phyloP scores from a whole-genome alignment of 2,329 filamentous ascomycete species.

The Boeremia lycopersici region DNA sequence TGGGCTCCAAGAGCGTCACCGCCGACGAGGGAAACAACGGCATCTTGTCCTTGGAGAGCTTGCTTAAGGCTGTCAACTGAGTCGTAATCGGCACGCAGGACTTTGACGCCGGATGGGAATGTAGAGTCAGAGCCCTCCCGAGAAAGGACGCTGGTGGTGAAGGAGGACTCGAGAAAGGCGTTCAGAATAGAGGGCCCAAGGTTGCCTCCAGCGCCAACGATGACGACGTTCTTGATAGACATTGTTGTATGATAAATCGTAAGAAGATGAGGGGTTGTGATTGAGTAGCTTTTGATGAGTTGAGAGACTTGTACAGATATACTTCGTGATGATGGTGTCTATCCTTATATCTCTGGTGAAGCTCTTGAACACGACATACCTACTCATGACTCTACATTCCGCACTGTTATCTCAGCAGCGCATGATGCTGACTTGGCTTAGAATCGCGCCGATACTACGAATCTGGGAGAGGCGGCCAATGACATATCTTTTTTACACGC shows the following conservation, averaged over 20 bases:
- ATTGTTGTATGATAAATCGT: constrained; percentile 15
- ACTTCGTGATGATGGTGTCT: not conserved
- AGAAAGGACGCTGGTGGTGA: constrained; percentile 63
- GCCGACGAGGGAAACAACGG: constrained; percentile 58
- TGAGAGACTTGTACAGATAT: not conserved
- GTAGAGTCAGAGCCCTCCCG: constrained; percentile 54
- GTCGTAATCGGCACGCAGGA: constrained; percentile 57
- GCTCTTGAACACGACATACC: constrained; percentile 1
- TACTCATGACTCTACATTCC: not conserved
- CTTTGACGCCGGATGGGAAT: constrained; percentile 49
- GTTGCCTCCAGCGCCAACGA: constrained; percentile 53
- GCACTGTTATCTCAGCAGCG: constrained; percentile 13
- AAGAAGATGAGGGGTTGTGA: not conserved
- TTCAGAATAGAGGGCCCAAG: constrained; percentile 51
- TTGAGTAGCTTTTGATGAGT: not conserved
- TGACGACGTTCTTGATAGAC: constrained; percentile 52
- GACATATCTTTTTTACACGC: not conserved
- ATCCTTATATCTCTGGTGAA: not conserved
- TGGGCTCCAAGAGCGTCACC: constrained; percentile 53
- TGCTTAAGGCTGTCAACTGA: constrained; percentile 55
- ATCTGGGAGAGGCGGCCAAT: not conserved
- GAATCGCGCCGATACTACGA: not conserved
- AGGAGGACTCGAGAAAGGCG: constrained; percentile 50
- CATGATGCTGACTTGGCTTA: not conserved
- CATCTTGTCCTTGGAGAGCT: constrained; percentile 63